Evolutionary conservation across 2,329 filamentous ascomycete genomes (phyloP), one percentile per base, ranked within the genome.

Genomic region (Stromatinia cepivora): DNA sequence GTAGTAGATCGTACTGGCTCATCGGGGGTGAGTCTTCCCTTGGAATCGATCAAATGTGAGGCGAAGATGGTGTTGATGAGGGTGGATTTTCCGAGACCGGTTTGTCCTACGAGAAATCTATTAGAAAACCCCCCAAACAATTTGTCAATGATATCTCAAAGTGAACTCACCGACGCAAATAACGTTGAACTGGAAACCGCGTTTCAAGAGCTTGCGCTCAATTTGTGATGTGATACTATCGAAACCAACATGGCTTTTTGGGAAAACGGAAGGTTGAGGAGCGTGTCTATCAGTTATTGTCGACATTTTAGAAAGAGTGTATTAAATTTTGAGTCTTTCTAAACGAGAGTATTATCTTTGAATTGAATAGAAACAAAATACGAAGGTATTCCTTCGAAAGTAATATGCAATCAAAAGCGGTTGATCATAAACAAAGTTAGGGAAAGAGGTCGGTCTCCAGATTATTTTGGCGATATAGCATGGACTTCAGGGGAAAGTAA

Each of bases 21-120:
- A 79, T 97, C 92, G 74, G 95, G 95, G 72, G 90, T 85, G 79
- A 98, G 86, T 79, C 95, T 93, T 79, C 95, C 95, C 87, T 99
- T 99, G 80, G 93, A 97, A 82, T 99, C 94, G 83, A 99, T 97
- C 77, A 99, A 88, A 86, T 99, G 95, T 76, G 95, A 98, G 76
- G 95, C 95, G 84, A 99, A 99, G 86, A 99, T 97, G 83, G 95
- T 99, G 88, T 99, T 99, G 88, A 99, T 97, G 80, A 99, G 85
- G 73, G 95, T 99, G 70, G 94, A 98, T 86, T 99, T 99, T 83
- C 95, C 95, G 78, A 99, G 89, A 81, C 95, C 95, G 72, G 95
- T 99, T 85, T 99, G 95, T 79, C 95, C 95, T 98, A 42, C 58
- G 28, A 72, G 75, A 70, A 72, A 70, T 73, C 72, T 31, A 56